Evolutionary conservation across 202 grass and related monocot genomes (phyloP).

Genomic region (Cymbopogon flexuosus): DNA sequence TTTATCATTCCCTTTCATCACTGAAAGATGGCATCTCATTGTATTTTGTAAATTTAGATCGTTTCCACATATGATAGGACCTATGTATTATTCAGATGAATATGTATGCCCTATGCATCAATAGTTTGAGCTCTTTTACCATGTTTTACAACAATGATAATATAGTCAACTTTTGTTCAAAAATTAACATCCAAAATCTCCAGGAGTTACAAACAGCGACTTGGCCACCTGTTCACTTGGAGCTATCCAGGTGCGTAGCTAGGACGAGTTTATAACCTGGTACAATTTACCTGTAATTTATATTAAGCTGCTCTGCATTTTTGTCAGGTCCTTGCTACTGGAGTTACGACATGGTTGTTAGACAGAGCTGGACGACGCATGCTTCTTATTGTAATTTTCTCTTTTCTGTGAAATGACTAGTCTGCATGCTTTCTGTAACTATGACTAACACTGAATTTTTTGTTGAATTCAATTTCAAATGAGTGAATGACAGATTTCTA

Average conservation of each 20-base stretch:
- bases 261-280: neutral
- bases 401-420: conserved; percentile 3
- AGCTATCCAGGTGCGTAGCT: conserved; percentile 70
- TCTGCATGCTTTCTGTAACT: neutral
- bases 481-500: conserved; percentile 73
- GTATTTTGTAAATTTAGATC: neutral
- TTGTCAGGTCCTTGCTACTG: conserved; percentile 78
- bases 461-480: neutral
- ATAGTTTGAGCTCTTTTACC: neutral
- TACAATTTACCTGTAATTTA: neutral
- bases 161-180: neutral
- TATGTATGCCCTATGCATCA: neutral
- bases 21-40: neutral
- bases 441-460: conserved; percentile 10
- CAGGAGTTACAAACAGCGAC: conserved; percentile 78
- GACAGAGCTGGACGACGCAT: conserved; percentile 88
- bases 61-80: neutral
- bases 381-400: conserved; percentile 67
- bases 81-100: neutral
- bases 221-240: conserved; percentile 88
- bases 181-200: conserved; percentile 32
- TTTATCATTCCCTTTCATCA: neutral
- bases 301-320: conserved; percentile 20
- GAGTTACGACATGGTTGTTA: conserved; percentile 87
- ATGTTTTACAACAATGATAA: neutral